Conservation (phyloP, 2,329 filamentous ascomycete genomes). For the Colletotrichum truncatum region DNA sequence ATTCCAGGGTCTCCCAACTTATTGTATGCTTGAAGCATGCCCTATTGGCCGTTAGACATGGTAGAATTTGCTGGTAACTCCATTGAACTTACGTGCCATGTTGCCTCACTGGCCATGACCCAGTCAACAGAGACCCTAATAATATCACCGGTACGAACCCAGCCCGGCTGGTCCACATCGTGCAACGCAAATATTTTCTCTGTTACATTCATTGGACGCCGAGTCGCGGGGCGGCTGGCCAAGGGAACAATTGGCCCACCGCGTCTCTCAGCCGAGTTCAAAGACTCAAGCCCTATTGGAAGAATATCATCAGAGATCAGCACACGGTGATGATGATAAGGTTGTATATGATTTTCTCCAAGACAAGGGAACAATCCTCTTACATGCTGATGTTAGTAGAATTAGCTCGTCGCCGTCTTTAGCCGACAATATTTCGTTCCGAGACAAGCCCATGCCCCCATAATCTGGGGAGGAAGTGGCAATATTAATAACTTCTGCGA, state of each 20-base stretch:
- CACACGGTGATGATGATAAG: too few relatives aligned
- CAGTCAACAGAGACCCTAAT: conserved; percentile 55
- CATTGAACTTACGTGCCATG: conserved; percentile 45
- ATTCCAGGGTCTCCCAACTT: conserved; percentile 16
- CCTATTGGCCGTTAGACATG: background rate
- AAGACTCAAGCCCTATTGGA: conserved; percentile 13
- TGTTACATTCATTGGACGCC: conserved; percentile 47
- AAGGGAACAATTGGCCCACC: conserved; percentile 12
- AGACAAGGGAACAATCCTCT: background rate
- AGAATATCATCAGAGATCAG: background rate
- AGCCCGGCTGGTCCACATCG: conserved; percentile 43
- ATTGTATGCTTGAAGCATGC: conserved; percentile 22
- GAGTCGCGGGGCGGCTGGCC: background rate
- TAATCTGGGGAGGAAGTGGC: conserved; percentile 4
- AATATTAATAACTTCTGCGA: background rate
- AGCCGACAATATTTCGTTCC: background rate
- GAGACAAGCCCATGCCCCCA: conserved; percentile 12
- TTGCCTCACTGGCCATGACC: conserved; percentile 54
- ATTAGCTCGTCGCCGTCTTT: background rate
- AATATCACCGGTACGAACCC: conserved; percentile 47
- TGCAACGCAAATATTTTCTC: conserved; percentile 56
- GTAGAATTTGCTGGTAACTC: conserved; percentile 13
- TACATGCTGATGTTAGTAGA: conserved; percentile 10
- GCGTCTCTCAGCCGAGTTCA: conserved; percentile 9
- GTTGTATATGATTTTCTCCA: too few relatives aligned